Evolutionary conservation across 495 filamentous ascomycete species (phyloP).

Genomic region (Ramalina peruviana): DNA sequence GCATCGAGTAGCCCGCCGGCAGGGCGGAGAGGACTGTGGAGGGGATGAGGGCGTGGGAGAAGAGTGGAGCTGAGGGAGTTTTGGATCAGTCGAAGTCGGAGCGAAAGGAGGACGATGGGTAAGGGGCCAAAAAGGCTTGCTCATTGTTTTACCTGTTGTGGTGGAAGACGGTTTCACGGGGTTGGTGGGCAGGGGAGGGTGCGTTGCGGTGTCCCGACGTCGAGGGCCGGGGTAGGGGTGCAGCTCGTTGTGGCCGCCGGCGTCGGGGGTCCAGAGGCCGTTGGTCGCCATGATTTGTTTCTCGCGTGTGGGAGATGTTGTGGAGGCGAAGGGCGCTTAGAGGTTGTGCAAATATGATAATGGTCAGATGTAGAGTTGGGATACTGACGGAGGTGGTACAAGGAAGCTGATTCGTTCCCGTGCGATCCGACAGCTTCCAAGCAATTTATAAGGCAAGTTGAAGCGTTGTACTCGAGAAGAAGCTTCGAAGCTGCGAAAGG

Average conservation of each 20-base stretch:
- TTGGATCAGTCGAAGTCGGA: too few species aligned
- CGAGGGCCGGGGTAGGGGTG: neutral
- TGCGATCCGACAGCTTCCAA: too few species aligned
- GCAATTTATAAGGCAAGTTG: too few species aligned
- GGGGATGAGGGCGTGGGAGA: slow-evolving; percentile 64
- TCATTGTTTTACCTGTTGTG: neutral
- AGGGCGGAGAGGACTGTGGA: slow-evolving; percentile 54
- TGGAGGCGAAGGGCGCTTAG: neutral
- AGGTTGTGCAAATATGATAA: neutral
- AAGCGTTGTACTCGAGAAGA: too few species aligned
- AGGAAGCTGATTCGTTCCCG: too few species aligned
- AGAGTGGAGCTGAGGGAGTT: slow-evolving; percentile 43
- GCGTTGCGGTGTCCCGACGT: slow-evolving; percentile 3
- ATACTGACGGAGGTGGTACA: neutral
- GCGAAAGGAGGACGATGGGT: too few species aligned
- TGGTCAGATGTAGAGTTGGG: neutral
- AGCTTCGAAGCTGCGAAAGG: too few species aligned
- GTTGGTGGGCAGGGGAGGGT: neutral
- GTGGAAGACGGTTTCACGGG: neutral
- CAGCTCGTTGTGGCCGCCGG: slow-evolving; percentile 1
- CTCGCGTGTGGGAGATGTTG: neutral
- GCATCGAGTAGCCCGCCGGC: slow-evolving; percentile 68
- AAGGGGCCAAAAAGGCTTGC: too few species aligned
- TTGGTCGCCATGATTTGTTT: neutral
- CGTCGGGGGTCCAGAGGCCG: slow-evolving; percentile 1